Percentiles rank a stretch among this genome's conserved stretches.
phyloP scores from a whole-genome alignment of 1,139 yeast genomes.

The Scheffersomyces segobiensis region DNA sequence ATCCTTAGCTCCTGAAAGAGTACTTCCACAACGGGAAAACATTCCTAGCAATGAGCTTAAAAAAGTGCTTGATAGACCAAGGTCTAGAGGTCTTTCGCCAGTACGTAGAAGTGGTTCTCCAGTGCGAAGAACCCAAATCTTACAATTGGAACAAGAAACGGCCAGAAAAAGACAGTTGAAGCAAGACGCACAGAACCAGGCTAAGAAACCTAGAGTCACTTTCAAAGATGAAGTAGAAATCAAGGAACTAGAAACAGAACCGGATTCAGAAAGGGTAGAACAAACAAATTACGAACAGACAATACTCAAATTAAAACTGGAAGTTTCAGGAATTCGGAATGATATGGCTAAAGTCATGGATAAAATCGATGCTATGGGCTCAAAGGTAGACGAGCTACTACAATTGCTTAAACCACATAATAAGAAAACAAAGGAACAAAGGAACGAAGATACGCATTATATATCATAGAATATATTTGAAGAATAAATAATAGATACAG shows the following conservation, averaged over 20 bases:
- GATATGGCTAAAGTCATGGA: not conserved
- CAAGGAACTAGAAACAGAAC: not conserved
- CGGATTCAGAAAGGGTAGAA: not conserved
- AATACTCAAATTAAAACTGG: not conserved
- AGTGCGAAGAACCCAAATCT: conserved; percentile 29
- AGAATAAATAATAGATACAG: not conserved
- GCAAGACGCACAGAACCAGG: not conserved
- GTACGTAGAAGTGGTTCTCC: conserved; percentile 41
- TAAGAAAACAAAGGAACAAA: not conserved
- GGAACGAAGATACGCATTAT: not conserved
- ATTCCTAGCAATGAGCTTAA: conserved; percentile 11
- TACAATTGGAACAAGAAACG: conserved; percentile 24
- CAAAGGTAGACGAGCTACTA: not conserved
- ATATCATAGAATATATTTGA: not conserved
- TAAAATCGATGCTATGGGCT: not conserved
- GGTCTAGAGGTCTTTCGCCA: conserved; percentile 21
- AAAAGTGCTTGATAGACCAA: conserved; percentile 6
- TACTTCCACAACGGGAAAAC: not conserved
- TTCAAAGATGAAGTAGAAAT: not conserved
- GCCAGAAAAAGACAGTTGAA: conserved; percentile 1
- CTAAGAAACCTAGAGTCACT: not conserved
- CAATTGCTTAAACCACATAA: not conserved
- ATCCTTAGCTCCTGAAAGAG: conserved; percentile 4
- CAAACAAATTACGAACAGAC: not conserved
- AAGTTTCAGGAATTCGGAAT: not conserved